phyloP scores from a whole-genome alignment of 345 rosid species.

The Boechera retrofracta region DNA sequence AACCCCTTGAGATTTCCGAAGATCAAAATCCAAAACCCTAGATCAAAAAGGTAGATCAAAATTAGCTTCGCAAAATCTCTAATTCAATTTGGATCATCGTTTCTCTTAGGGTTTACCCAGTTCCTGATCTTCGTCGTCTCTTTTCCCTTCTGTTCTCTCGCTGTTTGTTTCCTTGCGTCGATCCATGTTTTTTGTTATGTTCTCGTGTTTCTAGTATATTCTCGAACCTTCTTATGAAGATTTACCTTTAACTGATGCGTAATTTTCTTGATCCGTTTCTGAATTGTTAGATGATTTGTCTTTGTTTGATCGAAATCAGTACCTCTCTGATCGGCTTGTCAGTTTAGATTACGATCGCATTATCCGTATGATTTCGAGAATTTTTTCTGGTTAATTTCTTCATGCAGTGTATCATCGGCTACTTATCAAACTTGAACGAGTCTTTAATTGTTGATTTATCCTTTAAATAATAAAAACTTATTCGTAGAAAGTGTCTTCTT shows the following conservation, averaged over 20 bases:
- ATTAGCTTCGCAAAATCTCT: neutral
- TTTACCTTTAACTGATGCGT: neutral
- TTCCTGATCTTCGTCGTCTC: constrained; percentile 19
- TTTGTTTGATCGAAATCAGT: constrained; percentile 22
- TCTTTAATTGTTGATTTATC: neutral
- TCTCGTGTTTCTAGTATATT: neutral
- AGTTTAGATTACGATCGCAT: neutral
- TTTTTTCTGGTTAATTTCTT: neutral
- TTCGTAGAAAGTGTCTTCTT: neutral
- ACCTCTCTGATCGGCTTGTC: constrained; percentile 17
- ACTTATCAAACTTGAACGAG: neutral
- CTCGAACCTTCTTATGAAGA: neutral
- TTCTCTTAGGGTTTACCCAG: constrained; percentile 10
- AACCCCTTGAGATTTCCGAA: constrained; percentile 36
- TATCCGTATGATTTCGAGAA: neutral
- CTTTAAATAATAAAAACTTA: neutral
- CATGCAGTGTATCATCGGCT: neutral
- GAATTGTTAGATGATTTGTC: constrained; percentile 21
- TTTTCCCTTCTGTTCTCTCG: neutral
- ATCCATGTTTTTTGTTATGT: constrained; percentile 20
- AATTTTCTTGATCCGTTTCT: neutral
- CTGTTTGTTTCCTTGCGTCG: constrained; percentile 7
- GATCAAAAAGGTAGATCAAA: constrained; percentile 29
- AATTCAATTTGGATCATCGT: constrained; percentile 4
- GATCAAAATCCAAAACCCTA: constrained; percentile 42